Conservation (phyloP, 441 rosid species). For the Sinapis alba region DNA sequence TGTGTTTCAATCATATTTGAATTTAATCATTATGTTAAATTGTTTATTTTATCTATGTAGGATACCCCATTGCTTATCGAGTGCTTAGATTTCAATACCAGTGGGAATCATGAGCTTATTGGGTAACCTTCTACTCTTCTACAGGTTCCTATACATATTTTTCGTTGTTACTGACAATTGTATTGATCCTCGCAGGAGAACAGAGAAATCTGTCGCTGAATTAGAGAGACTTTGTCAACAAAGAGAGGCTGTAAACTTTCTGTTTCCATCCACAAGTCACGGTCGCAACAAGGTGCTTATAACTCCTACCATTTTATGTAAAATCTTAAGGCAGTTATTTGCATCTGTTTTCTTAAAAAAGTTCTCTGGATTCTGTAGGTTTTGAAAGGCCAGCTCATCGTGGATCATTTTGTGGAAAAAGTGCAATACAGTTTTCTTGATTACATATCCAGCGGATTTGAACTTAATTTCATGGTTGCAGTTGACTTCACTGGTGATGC, state of each 20-base stretch:
- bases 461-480: conserved; percentile 91
- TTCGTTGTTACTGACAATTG: not conserved
- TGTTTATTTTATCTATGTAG: conserved; percentile 44
- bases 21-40: not conserved
- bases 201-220: conserved; percentile 71
- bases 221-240: conserved; percentile 60
- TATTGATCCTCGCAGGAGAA: conserved; percentile 47
- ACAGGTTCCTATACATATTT: not conserved
- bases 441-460: conserved; percentile 82
- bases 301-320: not conserved
- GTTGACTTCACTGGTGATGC: conserved; percentile 81
- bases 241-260: conserved; percentile 51
- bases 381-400: conserved; percentile 71
- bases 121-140: conserved; percentile 50
- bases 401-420: conserved; percentile 66
- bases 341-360: conserved; percentile 23
- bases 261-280: conserved; percentile 39
- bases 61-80: conserved; percentile 77
- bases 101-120: conserved; percentile 63
- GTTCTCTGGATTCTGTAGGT: conserved; percentile 38
- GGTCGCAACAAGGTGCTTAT: conserved; percentile 65
- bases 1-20: not conserved
- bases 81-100: conserved; percentile 78
- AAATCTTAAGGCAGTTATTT: conserved; percentile 2
- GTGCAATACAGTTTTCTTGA: conserved; percentile 73